These are phyloP conservation scores for Gentiana dahurica DNA, from an alignment of 257 asterid genomes.

Conservation along the genomic window DNA sequence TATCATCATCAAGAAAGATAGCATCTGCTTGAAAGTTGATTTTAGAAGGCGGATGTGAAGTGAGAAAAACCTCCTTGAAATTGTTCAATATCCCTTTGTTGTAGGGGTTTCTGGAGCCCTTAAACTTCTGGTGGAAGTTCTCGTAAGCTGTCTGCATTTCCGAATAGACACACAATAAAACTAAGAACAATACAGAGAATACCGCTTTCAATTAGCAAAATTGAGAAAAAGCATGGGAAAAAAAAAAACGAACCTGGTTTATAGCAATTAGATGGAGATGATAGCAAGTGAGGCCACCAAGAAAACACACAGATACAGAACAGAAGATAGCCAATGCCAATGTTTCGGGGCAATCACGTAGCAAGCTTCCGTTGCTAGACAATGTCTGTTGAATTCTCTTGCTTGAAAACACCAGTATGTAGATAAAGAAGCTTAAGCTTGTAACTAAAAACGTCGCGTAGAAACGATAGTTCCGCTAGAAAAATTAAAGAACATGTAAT, in stretches of 20 bases:
- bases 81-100: conserved; percentile 15
- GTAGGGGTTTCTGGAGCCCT: conserved; percentile 13
- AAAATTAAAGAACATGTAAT: neutral
- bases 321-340: conserved; percentile 14
- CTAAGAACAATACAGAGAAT: neutral
- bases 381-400: conserved; percentile 1
- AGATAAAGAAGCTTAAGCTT: conserved; percentile 17
- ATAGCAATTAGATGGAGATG: conserved; percentile 17
- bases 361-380: conserved; percentile 6
- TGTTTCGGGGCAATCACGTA: conserved; percentile 10
- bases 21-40: conserved; percentile 25
- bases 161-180: too few species aligned
- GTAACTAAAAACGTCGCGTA: conserved; percentile 11
- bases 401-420: conserved; percentile 19
- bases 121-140: conserved; percentile 17
- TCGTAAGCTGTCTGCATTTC: conserved; percentile 19
- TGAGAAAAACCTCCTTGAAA: conserved; percentile 17
- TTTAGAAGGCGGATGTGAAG: conserved; percentile 10
- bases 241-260: conserved; percentile 14
- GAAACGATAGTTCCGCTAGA: conserved; percentile 28
- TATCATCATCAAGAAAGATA: too few species aligned
- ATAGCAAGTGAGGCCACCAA: conserved; percentile 18
- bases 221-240: too few species aligned
- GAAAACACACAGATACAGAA: conserved; percentile 12
- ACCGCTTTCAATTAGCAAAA: neutral